Percentiles rank a stretch among this genome's conserved stretches.
These are phyloP conservation scores for Boletus reticuloceps DNA, from an alignment of 768 basidiomycete genomes.

Conservation along the genomic window DNA sequence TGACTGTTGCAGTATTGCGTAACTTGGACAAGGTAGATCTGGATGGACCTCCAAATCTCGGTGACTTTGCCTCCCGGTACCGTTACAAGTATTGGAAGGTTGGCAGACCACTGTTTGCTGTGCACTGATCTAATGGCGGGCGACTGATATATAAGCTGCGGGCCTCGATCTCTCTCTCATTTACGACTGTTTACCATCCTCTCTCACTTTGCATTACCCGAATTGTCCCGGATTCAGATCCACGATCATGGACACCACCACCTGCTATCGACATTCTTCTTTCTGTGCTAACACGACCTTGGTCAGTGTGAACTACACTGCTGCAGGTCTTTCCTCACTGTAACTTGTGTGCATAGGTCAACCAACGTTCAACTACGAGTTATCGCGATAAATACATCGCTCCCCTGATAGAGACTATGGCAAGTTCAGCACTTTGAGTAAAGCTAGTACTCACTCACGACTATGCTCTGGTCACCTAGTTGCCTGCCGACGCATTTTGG, in stretches of 20 bases:
- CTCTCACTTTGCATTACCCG: neutral
- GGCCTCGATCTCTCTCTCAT: neutral
- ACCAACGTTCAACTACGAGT: neutral
- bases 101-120: conserved; percentile 7
- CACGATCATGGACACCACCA: conserved; percentile 4
- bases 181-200: conserved; percentile 3
- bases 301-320: conserved; percentile 4
- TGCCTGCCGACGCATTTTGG: conserved; percentile 1
- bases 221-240: neutral
- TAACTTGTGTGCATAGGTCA: conserved; percentile 4
- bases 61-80: neutral
- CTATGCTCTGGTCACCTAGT: neutral
- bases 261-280: neutral
- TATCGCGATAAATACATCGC: neutral
- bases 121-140: conserved; percentile 14
- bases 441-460: neutral
- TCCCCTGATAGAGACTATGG: conserved; percentile 4
- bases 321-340: neutral
- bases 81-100: neutral
- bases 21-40: neutral
- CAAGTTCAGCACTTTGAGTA: neutral
- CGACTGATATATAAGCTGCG: conserved; percentile 19
- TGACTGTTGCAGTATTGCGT: too few species aligned
- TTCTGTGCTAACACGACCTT: neutral
- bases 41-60: neutral